phyloP scores from a whole-genome alignment of 2,329 filamentous ascomycete species.

The Xylaria sp. region DNA sequence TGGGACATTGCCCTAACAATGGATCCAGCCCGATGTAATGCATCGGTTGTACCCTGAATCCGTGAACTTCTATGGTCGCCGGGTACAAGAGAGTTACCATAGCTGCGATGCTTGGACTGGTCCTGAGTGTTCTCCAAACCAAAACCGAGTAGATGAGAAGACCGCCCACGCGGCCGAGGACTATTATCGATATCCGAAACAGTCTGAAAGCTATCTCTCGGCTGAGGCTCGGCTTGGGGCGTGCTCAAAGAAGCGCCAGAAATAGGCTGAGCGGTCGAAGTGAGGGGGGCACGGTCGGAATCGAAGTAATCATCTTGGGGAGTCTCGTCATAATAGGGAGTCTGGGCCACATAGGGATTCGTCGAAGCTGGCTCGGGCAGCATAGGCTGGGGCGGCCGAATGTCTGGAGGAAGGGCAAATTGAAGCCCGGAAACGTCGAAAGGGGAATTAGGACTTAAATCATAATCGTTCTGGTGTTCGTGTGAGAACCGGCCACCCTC shows the following conservation, averaged over 20 bases:
- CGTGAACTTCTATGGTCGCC: conserved; percentile 66
- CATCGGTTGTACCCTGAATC: conserved; percentile 71
- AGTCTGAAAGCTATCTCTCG: conserved; percentile 68
- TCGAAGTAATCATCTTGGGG: conserved; percentile 59
- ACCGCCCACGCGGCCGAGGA: conserved; percentile 57
- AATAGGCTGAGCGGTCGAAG: conserved; percentile 66
- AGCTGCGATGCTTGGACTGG: conserved; percentile 63
- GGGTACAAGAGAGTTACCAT: conserved; percentile 67
- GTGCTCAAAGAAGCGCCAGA: conserved; percentile 58
- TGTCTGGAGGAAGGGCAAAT: conserved; percentile 65
- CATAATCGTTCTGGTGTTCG: conserved; percentile 51
- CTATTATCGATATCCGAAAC: conserved; percentile 65
- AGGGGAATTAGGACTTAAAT: conserved; percentile 58
- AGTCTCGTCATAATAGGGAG: conserved; percentile 57
- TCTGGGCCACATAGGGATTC: conserved; percentile 50
- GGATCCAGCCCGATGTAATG: conserved; percentile 75
- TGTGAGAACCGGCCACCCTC: conserved; percentile 56
- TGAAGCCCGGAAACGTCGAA: conserved; percentile 65
- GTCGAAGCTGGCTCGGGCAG: conserved; percentile 45
- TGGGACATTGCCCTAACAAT: conserved; percentile 91
- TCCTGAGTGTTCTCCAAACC: conserved; percentile 68
- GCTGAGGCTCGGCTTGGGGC: conserved; percentile 54
- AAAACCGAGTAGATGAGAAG: conserved; percentile 64
- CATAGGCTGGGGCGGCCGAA: conserved; percentile 51
- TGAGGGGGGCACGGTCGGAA: conserved; percentile 69